Percentiles rank a stretch among this genome's conserved stretches.
Evolutionary conservation across 2,329 filamentous ascomycete species (phyloP).

Genomic region (Bipolaris zeicola): DNA sequence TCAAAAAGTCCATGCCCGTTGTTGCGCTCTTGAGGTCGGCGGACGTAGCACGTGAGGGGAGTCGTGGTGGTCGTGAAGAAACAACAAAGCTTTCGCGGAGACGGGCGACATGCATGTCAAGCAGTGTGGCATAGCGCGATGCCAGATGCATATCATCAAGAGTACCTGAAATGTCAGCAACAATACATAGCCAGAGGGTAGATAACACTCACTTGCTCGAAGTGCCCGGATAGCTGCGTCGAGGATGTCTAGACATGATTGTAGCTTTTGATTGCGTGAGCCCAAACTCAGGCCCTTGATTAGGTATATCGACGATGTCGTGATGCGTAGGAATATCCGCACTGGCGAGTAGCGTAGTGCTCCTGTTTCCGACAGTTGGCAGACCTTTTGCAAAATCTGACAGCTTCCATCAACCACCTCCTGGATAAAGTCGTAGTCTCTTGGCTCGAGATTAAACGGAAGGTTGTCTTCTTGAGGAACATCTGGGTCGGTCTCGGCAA

Average conservation of each 20-base stretch:
- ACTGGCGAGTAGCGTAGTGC: slow-evolving; percentile 60
- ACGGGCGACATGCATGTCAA: slow-evolving; percentile 51
- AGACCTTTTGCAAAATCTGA: slow-evolving; percentile 58
- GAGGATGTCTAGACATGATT: slow-evolving; percentile 56
- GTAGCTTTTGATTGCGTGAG: slow-evolving; percentile 56
- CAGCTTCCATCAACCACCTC: slow-evolving; percentile 62
- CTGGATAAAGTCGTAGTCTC: slow-evolving; percentile 61
- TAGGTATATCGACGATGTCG: slow-evolving; percentile 61
- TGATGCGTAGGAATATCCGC: slow-evolving; percentile 60
- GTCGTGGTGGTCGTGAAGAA: slow-evolving; percentile 43
- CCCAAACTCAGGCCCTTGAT: slow-evolving; percentile 59
- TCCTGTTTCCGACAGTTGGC: slow-evolving; percentile 54
- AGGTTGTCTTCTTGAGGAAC: slow-evolving; percentile 48
- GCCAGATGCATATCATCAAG: slow-evolving; percentile 60
- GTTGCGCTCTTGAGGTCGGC: slow-evolving; percentile 36
- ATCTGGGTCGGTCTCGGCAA: slow-evolving; percentile 48
- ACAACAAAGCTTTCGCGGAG: slow-evolving; percentile 47
- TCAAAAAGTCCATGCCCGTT: slow-evolving; percentile 45
- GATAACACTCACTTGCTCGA: slow-evolving; percentile 45
- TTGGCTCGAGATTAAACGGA: slow-evolving; percentile 53
- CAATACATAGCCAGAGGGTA: not conserved
- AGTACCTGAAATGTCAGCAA: slow-evolving; percentile 38
- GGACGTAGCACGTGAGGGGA: slow-evolving; percentile 40
- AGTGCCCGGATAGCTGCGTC: slow-evolving; percentile 57
- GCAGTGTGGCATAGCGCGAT: slow-evolving; percentile 56